Evolutionary conservation across 2,329 filamentous ascomycete genomes (phyloP).

Genomic region (Colletotrichum costaricense): DNA sequence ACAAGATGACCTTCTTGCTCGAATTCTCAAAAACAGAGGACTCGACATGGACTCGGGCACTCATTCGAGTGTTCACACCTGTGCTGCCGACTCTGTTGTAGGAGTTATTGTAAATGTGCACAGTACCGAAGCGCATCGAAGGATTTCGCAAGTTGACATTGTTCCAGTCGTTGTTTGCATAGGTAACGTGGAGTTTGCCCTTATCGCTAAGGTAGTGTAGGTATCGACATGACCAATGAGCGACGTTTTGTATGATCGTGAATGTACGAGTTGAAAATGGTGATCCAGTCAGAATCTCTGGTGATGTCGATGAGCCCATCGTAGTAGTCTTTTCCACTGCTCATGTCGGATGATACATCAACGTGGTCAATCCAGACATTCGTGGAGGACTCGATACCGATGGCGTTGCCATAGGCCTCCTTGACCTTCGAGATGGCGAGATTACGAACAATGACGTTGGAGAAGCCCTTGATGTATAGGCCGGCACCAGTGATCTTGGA

Average conservation of each 20-base stretch:
- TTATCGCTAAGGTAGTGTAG: constrained; percentile 62
- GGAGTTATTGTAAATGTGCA: constrained; percentile 68
- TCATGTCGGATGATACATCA: constrained; percentile 70
- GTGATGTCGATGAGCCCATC: constrained; percentile 74
- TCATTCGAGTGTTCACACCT: constrained; percentile 67
- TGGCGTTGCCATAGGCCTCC: constrained; percentile 68
- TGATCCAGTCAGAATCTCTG: constrained; percentile 72
- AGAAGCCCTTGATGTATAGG: constrained; percentile 61
- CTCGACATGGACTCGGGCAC: constrained; percentile 67
- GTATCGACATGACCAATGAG: constrained; percentile 69
- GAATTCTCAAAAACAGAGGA: constrained; percentile 61
- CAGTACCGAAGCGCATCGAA: constrained; percentile 74
- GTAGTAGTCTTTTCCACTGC: constrained; percentile 75
- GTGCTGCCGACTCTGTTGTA: constrained; percentile 44
- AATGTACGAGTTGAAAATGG: constrained; percentile 52
- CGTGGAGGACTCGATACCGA: constrained; percentile 65
- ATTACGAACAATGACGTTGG: constrained; percentile 73
- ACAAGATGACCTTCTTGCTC: constrained; percentile 50
- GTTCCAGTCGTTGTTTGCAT: constrained; percentile 73
- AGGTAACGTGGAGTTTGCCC: constrained; percentile 72
- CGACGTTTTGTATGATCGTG: constrained; percentile 69
- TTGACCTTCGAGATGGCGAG: constrained; percentile 67
- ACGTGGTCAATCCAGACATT: constrained; percentile 77
- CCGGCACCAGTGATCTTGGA: constrained; percentile 58
- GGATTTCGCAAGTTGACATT: constrained; percentile 74